Percentiles rank a stretch among this genome's conserved stretches.
These are phyloP conservation scores for Camellia granthamiana DNA, from an alignment of 148 eudicot species.

Conservation along the genomic window DNA sequence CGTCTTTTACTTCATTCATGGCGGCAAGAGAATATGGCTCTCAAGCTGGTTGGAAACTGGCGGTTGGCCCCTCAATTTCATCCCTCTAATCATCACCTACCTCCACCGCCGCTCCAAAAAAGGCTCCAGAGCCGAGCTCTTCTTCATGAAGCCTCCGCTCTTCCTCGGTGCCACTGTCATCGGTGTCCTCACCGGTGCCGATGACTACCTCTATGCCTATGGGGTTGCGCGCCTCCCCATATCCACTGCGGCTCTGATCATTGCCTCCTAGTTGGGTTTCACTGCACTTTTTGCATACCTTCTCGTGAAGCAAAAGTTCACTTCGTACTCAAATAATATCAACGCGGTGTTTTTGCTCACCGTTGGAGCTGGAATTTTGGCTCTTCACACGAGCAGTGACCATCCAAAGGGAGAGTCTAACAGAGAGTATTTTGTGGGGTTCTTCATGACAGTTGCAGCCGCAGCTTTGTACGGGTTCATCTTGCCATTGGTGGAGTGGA, in stretches of 20 bases:
- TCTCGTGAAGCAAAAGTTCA: constrained; percentile 56
- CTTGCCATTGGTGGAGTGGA: constrained; percentile 54
- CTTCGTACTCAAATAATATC: constrained; percentile 49
- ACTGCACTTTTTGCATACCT: constrained; percentile 57
- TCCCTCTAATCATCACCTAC: constrained; percentile 33
- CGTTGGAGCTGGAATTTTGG: constrained; percentile 51
- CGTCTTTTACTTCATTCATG: constrained; percentile 56
- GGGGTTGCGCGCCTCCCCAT: constrained; percentile 60
- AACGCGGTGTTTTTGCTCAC: constrained; percentile 60
- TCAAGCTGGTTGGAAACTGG: constrained; percentile 48
- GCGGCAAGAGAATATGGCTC: constrained; percentile 55
- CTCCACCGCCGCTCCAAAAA: constrained; percentile 18
- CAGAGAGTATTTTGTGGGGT: constrained; percentile 40
- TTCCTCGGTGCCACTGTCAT: constrained; percentile 26
- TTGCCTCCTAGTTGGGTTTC: constrained; percentile 61
- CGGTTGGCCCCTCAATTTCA: constrained; percentile 52
- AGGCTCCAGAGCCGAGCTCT: constrained; percentile 18
- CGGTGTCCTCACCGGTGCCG: constrained; percentile 50
- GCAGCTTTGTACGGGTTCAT: constrained; percentile 46
- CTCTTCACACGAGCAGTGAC: constrained; percentile 48
- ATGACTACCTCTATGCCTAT: constrained; percentile 54
- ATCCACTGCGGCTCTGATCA: constrained; percentile 50
- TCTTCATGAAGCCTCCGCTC: constrained; percentile 30
- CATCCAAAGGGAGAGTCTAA: constrained; percentile 35
- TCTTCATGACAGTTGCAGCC: constrained; percentile 44